Evolutionary conservation across 2,329 filamentous ascomycete genomes (phyloP).

Genomic region (Colletotrichum tanaceti): DNA sequence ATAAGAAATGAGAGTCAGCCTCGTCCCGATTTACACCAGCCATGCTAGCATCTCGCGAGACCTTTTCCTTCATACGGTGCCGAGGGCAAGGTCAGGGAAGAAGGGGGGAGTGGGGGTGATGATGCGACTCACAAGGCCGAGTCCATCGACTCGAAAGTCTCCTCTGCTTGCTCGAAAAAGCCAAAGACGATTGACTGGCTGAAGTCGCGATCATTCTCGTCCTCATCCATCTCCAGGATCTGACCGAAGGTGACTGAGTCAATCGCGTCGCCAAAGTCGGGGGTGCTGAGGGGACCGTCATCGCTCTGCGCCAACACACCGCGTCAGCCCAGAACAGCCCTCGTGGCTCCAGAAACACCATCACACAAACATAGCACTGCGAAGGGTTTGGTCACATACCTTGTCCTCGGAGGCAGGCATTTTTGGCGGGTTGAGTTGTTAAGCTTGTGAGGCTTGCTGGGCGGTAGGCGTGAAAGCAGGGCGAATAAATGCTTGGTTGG

Average conservation of each 20-base stretch:
- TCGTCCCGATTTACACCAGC: not conserved
- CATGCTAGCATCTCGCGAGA: not conserved
- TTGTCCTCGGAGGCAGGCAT: constrained; percentile 47
- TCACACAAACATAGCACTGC: constrained; percentile 43
- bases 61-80: not conserved
- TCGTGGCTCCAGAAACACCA: constrained; percentile 38
- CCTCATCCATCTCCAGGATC: constrained; percentile 98
- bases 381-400: constrained; percentile 44
- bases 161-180: constrained; percentile 91
- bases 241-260: constrained; percentile 87
- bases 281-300: constrained; percentile 45
- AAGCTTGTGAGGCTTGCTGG: constrained; percentile 15
- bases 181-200: constrained; percentile 88
- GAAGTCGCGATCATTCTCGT: constrained; percentile 86
- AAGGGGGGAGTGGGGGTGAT: constrained; percentile 8
- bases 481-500: constrained; percentile 22
- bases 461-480: constrained; percentile 20
- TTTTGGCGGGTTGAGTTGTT: constrained; percentile 24
- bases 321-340: constrained; percentile 25
- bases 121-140: constrained; percentile 75
- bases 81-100: constrained; percentile 14
- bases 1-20: constrained; percentile 34
- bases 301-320: constrained; percentile 41
- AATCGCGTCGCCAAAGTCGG: constrained; percentile 75
- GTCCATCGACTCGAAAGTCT: constrained; percentile 89